These are phyloP conservation scores for Hypocrella siamensis DNA, from an alignment of 2,329 filamentous ascomycete genomes.

Conservation along the genomic window DNA sequence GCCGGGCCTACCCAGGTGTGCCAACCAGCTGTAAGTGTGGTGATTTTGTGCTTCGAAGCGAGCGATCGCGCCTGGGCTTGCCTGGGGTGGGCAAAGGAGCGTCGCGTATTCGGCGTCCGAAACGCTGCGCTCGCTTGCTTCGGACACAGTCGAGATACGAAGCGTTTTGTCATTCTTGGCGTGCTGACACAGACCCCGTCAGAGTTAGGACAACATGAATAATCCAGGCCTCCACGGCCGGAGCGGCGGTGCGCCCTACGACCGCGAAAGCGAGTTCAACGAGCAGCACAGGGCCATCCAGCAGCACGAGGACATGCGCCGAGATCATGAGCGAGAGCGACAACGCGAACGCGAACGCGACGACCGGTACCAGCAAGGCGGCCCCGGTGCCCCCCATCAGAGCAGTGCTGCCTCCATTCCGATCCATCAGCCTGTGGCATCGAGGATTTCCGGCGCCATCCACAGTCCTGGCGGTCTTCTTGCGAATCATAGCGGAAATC, in stretches of 20 bases:
- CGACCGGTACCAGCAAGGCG: conserved; percentile 51
- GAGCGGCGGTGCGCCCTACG: conserved; percentile 24
- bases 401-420: conserved; percentile 78
- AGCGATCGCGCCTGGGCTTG: too few relatives aligned
- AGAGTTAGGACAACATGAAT: conserved; percentile 26
- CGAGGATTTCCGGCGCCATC: conserved; percentile 64
- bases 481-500: conserved; percentile 50
- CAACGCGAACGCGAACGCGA: conserved; percentile 45
- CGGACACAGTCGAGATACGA: too few relatives aligned
- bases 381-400: conserved; percentile 41
- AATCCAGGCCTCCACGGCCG: conserved; percentile 27
- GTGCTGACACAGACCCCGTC: conserved; percentile 2
- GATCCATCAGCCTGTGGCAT: conserved; percentile 85
- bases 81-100: too few relatives aligned
- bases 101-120: too few relatives aligned
- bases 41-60: conserved; percentile 6
- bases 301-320: conserved; percentile 31
- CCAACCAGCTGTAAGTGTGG: conserved; percentile 18
- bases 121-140: too few relatives aligned
- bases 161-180: too few relatives aligned
- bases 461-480: conserved; percentile 86
- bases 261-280: conserved; percentile 32
- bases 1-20: conserved; percentile 13
- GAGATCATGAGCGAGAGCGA: conserved; percentile 36
- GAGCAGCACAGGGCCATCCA: conserved; percentile 30